Conservation (phyloP, 768 basidiomycete species). For the Phylloporus sp. region DNA sequence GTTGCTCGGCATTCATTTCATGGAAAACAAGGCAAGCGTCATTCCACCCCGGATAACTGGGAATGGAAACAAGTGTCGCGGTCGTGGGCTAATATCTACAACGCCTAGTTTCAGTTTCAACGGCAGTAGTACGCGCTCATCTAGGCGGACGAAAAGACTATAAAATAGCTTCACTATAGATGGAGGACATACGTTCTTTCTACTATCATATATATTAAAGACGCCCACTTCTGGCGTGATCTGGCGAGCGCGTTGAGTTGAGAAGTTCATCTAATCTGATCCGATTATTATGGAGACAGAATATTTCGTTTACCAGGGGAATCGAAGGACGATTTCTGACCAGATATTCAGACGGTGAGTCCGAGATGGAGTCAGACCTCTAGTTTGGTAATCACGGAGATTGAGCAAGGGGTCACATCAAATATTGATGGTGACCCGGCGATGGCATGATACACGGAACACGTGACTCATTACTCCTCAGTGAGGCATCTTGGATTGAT, state of each 20-base stretch:
- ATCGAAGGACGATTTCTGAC: not conserved
- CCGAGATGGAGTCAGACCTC: too few species aligned
- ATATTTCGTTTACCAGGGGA: not conserved
- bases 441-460: too few species aligned
- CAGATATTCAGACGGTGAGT: not conserved
- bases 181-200: not conserved
- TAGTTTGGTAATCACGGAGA: too few species aligned
- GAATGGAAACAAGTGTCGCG: not conserved
- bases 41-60: not conserved
- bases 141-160: not conserved
- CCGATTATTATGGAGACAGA: constrained; percentile 4
- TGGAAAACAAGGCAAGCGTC: not conserved
- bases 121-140: not conserved
- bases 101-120: not conserved
- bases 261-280: constrained; percentile 4
- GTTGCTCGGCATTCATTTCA: constrained; percentile 7
- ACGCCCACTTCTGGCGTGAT: not conserved
- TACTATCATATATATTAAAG: not conserved
- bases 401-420: too few species aligned
- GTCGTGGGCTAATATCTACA: not conserved
- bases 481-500: too few species aligned
- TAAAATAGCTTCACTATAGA: not conserved
- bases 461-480: too few species aligned
- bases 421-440: too few species aligned
- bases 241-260: not conserved